These are phyloP conservation scores for Sclerotinia nivalis DNA, from an alignment of 2,329 filamentous ascomycete species.

Conservation along the genomic window DNA sequence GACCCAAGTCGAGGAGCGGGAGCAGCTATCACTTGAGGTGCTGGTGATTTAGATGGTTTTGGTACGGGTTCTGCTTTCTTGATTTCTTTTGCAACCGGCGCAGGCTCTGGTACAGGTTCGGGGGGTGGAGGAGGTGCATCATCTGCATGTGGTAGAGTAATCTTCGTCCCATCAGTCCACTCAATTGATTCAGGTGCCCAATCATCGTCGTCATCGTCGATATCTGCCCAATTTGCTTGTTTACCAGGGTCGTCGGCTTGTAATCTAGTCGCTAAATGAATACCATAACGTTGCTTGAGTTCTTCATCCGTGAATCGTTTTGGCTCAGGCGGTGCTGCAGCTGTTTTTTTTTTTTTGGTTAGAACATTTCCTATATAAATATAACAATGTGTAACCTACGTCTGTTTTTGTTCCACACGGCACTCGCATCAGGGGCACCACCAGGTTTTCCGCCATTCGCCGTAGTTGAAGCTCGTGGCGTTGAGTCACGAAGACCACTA, in stretches of 20 bases:
- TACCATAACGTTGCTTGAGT: constrained; percentile 78
- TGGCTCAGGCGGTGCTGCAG: constrained; percentile 65
- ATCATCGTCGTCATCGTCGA: constrained; percentile 85
- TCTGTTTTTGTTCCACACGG: constrained; percentile 88
- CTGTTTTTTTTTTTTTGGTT: constrained; percentile 44
- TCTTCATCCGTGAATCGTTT: constrained; percentile 87
- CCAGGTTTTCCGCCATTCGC: constrained; percentile 59
- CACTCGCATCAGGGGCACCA: constrained; percentile 67
- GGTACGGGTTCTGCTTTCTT: constrained; percentile 29
- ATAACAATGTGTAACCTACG: constrained; percentile 54
- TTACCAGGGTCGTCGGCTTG: constrained; percentile 73
- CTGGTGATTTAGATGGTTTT: constrained; percentile 39
- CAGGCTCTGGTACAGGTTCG: constrained; percentile 37
- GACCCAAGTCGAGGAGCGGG: constrained; percentile 41
- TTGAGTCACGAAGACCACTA: constrained; percentile 57
- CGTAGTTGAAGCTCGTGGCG: constrained; percentile 46
- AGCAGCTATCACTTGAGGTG: constrained; percentile 37
- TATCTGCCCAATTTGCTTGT: constrained; percentile 85
- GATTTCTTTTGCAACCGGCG: constrained; percentile 31
- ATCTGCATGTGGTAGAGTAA: constrained; percentile 66
- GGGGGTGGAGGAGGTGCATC: constrained; percentile 44
- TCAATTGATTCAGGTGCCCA: constrained; percentile 84
- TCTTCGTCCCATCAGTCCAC: constrained; percentile 87
- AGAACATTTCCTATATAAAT: constrained; percentile 28
- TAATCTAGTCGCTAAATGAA: constrained; percentile 78